Base-by-base conservation (phyloP, 306 rosid species). In the Rubus parviflorus region DNA sequence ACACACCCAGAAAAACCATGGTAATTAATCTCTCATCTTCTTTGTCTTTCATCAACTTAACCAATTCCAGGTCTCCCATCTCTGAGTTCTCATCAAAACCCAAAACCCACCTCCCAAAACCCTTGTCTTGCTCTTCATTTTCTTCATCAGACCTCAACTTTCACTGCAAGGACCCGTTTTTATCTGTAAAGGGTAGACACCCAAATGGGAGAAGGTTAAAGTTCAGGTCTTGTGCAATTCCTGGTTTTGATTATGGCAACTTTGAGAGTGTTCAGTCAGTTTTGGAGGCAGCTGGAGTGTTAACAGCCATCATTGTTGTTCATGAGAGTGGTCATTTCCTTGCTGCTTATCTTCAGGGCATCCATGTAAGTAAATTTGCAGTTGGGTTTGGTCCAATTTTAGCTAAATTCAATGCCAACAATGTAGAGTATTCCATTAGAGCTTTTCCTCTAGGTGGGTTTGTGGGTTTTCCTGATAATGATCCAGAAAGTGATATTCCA, bases 391-490 rank as follows among this genome's bases (percentile, higher is more conserved):
- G 99, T 87, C 99, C 99, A 73, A 86, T 96, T 80, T 83, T 92
- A 57, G 97, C 93, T 73, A 92, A 96, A 81, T 92, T 92, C 86
- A 92, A 89, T 79, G 83, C 97, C 35, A 96, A 92, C 40, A 92
- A 96, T 83, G 97, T 96, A 35, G 99, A 96, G 51, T 96, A 92
- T 76, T 96, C 99, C 0, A 43, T 92, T 73, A 91, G 99, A 83
- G 99, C 99, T 77, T 91, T 96, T 82, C 99, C 98, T 68, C 87
- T 96, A 10, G 99, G 99, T 70, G 99, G 99, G 11, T 96, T 96
- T 86, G 98, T 92, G 77, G 99, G 98, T 65, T 96, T 96, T 77
- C 99, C 98, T 73, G 99, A 92, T 91, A 92, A 96, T 89, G 99
- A 92, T 83, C 98, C 98, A 6, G 89, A 96, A 3, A 96, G 98